Conservation (phyloP, 1,139 yeast genomes). For the Suhomyces wounanorum region DNA sequence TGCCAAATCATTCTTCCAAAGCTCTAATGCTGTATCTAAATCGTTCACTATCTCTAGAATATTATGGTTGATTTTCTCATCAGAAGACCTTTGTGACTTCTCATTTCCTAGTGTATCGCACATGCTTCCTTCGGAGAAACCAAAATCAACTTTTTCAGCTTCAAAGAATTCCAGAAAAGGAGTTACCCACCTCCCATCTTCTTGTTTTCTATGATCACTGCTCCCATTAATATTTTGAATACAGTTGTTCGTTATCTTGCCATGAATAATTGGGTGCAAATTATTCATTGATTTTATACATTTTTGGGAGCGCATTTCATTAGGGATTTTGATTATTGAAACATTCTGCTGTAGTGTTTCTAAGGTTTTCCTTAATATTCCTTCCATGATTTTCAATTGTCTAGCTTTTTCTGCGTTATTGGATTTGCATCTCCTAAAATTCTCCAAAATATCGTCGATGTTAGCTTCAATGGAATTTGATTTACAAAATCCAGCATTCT, state of each 20-base stretch:
- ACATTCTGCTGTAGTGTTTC: not conserved
- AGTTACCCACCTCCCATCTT: no score
- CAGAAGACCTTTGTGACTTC: not conserved
- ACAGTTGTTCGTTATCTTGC: no score
- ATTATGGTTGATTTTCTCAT: not conserved
- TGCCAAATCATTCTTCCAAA: not conserved
- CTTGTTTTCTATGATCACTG: no score
- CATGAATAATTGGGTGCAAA: no score
- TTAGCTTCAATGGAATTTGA: not conserved
- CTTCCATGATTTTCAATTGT: not conserved
- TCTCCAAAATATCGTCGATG: not conserved
- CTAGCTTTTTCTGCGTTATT: not conserved
- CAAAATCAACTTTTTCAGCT: no score
- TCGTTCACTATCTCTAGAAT: not conserved
- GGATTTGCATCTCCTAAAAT: not conserved
- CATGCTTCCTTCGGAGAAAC: no score
- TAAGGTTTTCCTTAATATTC: not conserved
- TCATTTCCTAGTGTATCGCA: not conserved
- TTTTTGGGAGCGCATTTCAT: not conserved
- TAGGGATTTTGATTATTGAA: not conserved
- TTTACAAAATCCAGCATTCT: not conserved
- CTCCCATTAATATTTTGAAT: no score
- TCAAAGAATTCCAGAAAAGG: no score
- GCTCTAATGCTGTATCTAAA: not conserved
- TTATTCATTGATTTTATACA: no score